Conservation (phyloP, 768 basidiomycete genomes). For the Sarcodon aspratus region DNA sequence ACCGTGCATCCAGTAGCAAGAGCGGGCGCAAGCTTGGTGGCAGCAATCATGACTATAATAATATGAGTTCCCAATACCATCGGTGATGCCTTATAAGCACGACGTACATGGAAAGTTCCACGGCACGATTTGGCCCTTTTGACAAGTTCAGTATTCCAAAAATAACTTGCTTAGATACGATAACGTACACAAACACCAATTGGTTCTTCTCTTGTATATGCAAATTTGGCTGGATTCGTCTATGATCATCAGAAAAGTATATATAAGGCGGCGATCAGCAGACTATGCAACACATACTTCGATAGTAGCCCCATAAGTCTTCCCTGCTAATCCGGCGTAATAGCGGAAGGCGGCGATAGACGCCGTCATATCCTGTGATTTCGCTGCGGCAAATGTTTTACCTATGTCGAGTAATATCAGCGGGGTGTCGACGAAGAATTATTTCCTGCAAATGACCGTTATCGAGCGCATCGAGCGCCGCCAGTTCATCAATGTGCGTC, state of each 20-base stretch:
- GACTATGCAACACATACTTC: constrained; percentile 2
- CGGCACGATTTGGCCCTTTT: constrained; percentile 43
- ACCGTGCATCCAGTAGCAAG: constrained; percentile 71
- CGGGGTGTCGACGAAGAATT: no score
- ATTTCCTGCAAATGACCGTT: constrained; percentile 20
- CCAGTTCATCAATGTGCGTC: constrained; percentile 31
- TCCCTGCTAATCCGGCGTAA: constrained; percentile 58
- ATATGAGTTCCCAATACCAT: background rate
- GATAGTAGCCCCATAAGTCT: constrained; percentile 28
- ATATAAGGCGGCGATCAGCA: background rate
- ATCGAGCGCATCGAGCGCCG: constrained; percentile 41
- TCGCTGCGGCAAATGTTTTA: constrained; percentile 18
- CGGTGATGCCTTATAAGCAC: constrained; percentile 56
- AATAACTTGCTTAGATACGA: no score
- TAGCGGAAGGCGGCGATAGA: constrained; percentile 24
- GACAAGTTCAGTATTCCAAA: background rate
- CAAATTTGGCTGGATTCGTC: constrained; percentile 44
- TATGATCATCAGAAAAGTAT: constrained; percentile 12
- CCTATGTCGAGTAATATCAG: constrained; percentile 15
- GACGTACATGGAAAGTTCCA: constrained; percentile 65
- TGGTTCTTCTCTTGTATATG: constrained; percentile 62
- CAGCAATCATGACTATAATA: constrained; percentile 40
- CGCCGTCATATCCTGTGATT: constrained; percentile 21
- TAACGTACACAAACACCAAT: constrained; percentile 25
- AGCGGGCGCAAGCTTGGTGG: constrained; percentile 70